Evolutionary conservation across 2,329 filamentous ascomycete genomes (phyloP).

Genomic region (Ascochyta viciae-villosae): DNA sequence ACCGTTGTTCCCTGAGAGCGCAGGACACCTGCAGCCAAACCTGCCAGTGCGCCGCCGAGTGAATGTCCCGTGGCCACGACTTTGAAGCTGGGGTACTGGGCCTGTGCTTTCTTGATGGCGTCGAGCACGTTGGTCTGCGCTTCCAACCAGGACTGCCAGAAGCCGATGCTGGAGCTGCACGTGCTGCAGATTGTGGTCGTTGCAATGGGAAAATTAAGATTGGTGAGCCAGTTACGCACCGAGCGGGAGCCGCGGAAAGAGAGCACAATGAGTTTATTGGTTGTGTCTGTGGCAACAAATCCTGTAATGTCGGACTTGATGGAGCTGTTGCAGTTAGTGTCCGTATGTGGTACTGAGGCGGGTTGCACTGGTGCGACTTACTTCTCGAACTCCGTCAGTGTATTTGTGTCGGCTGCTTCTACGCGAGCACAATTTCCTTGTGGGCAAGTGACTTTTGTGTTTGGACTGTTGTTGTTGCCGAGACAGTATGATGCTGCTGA

Average conservation of each 20-base stretch:
- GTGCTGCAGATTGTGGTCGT: conserved; percentile 52
- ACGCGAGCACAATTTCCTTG: conserved; percentile 58
- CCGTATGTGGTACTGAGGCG: background rate
- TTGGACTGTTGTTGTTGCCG: conserved; percentile 55
- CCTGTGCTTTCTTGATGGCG: conserved; percentile 55
- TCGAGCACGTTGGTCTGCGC: conserved; percentile 53
- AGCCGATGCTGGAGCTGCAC: conserved; percentile 66
- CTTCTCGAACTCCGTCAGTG: conserved; percentile 59
- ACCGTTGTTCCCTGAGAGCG: conserved; percentile 56
- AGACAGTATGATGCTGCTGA: conserved; percentile 62
- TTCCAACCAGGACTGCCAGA: conserved; percentile 66
- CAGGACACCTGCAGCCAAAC: conserved; percentile 65
- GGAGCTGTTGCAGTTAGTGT: conserved; percentile 28
- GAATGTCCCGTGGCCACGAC: conserved; percentile 72
- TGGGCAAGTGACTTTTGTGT: conserved; percentile 54
- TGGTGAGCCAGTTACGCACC: conserved; percentile 67
- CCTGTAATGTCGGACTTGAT: conserved; percentile 54
- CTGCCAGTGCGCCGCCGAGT: conserved; percentile 70
- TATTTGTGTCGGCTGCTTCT: conserved; percentile 54
- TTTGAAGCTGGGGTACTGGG: conserved; percentile 59
- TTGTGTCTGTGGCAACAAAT: conserved; percentile 56
- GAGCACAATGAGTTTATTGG: conserved; percentile 63
- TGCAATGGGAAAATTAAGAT: conserved; percentile 55
- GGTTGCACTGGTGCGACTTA: conserved; percentile 36
- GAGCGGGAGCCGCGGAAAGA: conserved; percentile 66